A percentile compares a stretch with the other conserved stretches of the same genome.
These are phyloP conservation scores for Calonectria montana DNA, from an alignment of 2,329 filamentous ascomycete species.

Conservation along the genomic window DNA sequence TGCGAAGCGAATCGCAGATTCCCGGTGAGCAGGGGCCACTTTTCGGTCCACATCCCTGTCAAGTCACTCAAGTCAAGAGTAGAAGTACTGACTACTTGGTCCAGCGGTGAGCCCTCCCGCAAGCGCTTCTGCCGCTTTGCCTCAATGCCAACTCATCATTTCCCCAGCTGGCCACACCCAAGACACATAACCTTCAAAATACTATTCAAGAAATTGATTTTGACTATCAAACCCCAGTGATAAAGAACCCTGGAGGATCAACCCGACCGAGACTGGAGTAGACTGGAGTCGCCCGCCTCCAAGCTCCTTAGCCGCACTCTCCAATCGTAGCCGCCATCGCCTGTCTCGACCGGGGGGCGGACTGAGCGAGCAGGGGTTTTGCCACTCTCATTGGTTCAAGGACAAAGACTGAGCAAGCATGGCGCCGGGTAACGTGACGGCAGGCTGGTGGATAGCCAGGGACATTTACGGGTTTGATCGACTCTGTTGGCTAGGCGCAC, in stretches of 20 bases:
- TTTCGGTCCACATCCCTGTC: conserved; percentile 32
- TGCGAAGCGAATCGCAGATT: conserved; percentile 37
- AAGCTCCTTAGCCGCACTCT: conserved; percentile 42
- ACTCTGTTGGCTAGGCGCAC: conserved; percentile 5
- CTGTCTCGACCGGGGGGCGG: conserved; percentile 41
- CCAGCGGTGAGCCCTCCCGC: conserved; percentile 37
- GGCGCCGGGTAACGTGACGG: conserved; percentile 49
- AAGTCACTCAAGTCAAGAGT: conserved; percentile 43
- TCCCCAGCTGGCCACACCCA: conserved; percentile 36
- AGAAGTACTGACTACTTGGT: conserved; percentile 44
- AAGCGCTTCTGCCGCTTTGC: conserved; percentile 35
- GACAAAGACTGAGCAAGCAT: conserved; percentile 42
- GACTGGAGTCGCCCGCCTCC: conserved; percentile 34
- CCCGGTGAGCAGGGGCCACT: conserved; percentile 21
- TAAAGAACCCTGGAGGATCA: conserved; percentile 6
- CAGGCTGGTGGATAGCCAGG: conserved; percentile 11
- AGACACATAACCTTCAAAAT: conserved; percentile 23
- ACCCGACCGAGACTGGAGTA: conserved; percentile 8
- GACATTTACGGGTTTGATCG: background rate
- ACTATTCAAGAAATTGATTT: conserved; percentile 11
- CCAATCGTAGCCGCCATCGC: conserved; percentile 50
- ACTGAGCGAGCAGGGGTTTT: conserved; percentile 46
- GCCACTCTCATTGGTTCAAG: conserved; percentile 47
- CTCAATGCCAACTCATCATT: conserved; percentile 45
- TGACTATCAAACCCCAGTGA: conserved; percentile 16